A percentile compares a stretch with the other conserved stretches of the same genome.
phyloP scores from a whole-genome alignment of 1,284 basidiomycete species.

The Nidula niveotomentosa region DNA sequence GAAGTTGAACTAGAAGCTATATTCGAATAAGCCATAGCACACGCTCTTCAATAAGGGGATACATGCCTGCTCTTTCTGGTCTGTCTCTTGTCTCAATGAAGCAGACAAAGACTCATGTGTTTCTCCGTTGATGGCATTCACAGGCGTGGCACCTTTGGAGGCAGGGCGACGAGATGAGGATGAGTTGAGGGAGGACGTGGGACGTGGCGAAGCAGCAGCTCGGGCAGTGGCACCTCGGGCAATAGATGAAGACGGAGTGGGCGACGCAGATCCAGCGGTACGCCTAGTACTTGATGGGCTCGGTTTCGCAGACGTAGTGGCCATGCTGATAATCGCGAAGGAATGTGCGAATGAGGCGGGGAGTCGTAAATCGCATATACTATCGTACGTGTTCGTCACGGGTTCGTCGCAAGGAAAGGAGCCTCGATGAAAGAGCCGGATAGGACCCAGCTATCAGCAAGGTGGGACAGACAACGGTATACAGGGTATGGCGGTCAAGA shows the following conservation, averaged over 20 bases:
- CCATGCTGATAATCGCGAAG: conserved; percentile 26
- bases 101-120: conserved; percentile 54
- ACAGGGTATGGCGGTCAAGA: too few species aligned
- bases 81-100: conserved; percentile 71
- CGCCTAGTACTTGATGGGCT: conserved; percentile 34
- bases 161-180: conserved; percentile 48
- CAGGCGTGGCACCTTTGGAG: conserved; percentile 36
- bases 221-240: conserved; percentile 48
- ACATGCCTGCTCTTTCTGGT: conserved; percentile 76
- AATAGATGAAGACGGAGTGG: conserved; percentile 41
- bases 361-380: too few species aligned
- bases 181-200: conserved; percentile 39
- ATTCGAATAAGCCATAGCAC: conserved; percentile 1
- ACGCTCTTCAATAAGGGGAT: conserved; percentile 9
- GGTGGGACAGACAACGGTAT: too few species aligned
- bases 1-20: conserved; percentile 71
- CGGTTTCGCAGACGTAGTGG: conserved; percentile 26
- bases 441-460: too few species aligned
- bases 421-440: too few species aligned
- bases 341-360: neutral
- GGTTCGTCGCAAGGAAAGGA: too few species aligned
- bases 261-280: conserved; percentile 33
- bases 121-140: conserved; percentile 36
- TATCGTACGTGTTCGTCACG: too few species aligned
- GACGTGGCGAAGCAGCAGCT: conserved; percentile 44